These are phyloP conservation scores for Aspergillus sparsus DNA, from an alignment of 495 filamentous ascomycete genomes.

Conservation along the genomic window DNA sequence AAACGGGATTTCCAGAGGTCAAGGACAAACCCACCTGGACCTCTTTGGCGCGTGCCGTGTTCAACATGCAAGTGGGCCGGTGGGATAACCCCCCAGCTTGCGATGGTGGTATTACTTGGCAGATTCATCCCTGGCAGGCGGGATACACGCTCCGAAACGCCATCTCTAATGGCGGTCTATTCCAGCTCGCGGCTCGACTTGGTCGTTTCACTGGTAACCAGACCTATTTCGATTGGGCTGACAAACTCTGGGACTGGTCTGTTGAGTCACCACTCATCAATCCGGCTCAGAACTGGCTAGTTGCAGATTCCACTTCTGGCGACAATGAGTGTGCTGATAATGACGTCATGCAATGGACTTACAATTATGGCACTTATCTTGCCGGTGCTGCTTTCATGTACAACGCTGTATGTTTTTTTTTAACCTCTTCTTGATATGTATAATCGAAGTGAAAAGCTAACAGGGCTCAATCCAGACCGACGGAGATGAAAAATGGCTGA, in stretches of 20 bases:
- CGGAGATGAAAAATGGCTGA: conserved; percentile 50
- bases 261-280: conserved; percentile 52
- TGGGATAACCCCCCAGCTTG: conserved; percentile 46
- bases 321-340: conserved; percentile 55
- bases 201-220: conserved; percentile 64
- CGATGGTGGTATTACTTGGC: conserved; percentile 52
- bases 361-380: conserved; percentile 67
- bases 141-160: conserved; percentile 65
- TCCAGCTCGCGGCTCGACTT: conserved; percentile 64
- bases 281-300: conserved; percentile 46
- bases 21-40: conserved; percentile 62
- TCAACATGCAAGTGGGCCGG: conserved; percentile 60
- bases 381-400: conserved; percentile 67
- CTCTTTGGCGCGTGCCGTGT: conserved; percentile 69
- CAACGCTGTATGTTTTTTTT: conserved; percentile 49
- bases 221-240: conserved; percentile 65
- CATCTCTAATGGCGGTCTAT: conserved; percentile 65
- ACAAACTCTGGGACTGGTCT: conserved; percentile 64
- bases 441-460: conserved; percentile 19
- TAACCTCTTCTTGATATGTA: conserved; percentile 18
- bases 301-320: conserved; percentile 57
- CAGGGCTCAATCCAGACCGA: conserved; percentile 47
- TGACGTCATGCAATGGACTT: conserved; percentile 63
- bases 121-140: conserved; percentile 48
- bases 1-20: conserved; percentile 44